These are phyloP conservation scores for Candida boleticola DNA, from an alignment of 805 yeast species.

Conservation along the genomic window DNA sequence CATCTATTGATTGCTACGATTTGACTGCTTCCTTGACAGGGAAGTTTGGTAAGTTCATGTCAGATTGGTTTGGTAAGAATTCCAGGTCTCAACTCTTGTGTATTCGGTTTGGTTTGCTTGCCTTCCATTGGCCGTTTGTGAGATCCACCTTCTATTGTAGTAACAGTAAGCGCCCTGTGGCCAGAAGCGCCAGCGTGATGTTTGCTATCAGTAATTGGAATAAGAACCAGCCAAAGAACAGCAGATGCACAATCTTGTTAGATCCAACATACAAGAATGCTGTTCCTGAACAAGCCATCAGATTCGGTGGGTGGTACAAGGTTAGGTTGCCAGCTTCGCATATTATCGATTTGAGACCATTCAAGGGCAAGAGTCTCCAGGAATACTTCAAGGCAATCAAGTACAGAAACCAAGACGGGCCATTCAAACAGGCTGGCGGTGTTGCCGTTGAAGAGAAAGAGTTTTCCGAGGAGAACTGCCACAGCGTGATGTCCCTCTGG, in stretches of 20 bases:
- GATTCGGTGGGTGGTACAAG: conserved; percentile 37
- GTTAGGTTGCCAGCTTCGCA: conserved; percentile 38
- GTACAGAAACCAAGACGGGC: conserved; percentile 36
- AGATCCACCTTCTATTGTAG: conserved; percentile 38
- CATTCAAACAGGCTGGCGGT: conserved; percentile 34
- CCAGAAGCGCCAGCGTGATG: conserved; percentile 38
- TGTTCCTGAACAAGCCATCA: conserved; percentile 28
- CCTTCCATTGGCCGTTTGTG: conserved; percentile 46
- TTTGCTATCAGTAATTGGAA: conserved; percentile 38
- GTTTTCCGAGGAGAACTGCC: conserved; percentile 29
- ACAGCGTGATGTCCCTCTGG: conserved; percentile 32
- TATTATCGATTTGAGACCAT: conserved; percentile 38
- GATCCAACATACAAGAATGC: conserved; percentile 38
- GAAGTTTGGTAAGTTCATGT: conserved; percentile 17
- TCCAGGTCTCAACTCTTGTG: conserved; percentile 29
- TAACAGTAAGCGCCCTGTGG: conserved; percentile 38
- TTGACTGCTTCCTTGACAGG: conserved; percentile 32
- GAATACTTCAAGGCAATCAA: conserved; percentile 41
- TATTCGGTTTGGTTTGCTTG: conserved; percentile 40
- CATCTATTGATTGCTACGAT: conserved; percentile 36
- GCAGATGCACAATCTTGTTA: conserved; percentile 32
- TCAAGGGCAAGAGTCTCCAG: conserved; percentile 23
- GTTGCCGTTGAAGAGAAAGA: conserved; percentile 30
- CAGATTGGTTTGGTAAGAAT: conserved; percentile 24
- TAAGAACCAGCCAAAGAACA: conserved; percentile 16